Base-by-base conservation (phyloP, 2,329 filamentous ascomycete genomes). In the Penicillium sp. region DNA sequence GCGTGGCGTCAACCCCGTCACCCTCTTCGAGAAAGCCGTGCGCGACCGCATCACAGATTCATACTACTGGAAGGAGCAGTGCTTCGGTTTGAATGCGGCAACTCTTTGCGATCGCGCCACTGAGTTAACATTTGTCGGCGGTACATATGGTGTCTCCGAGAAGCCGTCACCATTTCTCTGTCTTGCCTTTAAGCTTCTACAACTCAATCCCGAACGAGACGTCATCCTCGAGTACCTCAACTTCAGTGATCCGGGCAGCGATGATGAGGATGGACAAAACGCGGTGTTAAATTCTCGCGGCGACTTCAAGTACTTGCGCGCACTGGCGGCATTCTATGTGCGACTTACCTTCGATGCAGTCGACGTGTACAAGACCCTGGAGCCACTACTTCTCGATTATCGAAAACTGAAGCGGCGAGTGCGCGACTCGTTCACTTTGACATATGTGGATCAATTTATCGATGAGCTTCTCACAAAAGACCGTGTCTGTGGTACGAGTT, bases 41-140 rank as follows among this genome's bases (percentile, higher is more conserved):
- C 90, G 91, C 71, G 95, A 99, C 77, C 92, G 95, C 72, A 97
- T 99, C 75, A 87, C 93, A 66, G 92, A 96, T 71, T 91, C 88
- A 53, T 96, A 96, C 78, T 99, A 96, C 80, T 99, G 92, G 90
- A 97, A 97, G 77, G 95, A 98, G 78, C 93, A 97, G 79, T 97
- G 95, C 75, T 99, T 98, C 77, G 95, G 90, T 43, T 83, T 99
- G 63, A 99, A 98, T 79, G 84, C 85, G 3, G 87, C 87, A 1
- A 88, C 86, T 0, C 75, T 99, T 6, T 89, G 96, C 67, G 91
- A 97, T 78, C 91, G 95, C 63, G 93, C 96, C 0, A 90, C 92
- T 26, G 89, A 93, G 67, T 84, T 99, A 47, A 83, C 80, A 49
- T 95, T 89, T 75, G 85, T 99, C 55, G 95, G 93, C 62, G 95